Percentiles rank a stretch among this genome's conserved stretches.
phyloP scores from a whole-genome alignment of 805 yeast species.

The Yamadazyma sp. region DNA sequence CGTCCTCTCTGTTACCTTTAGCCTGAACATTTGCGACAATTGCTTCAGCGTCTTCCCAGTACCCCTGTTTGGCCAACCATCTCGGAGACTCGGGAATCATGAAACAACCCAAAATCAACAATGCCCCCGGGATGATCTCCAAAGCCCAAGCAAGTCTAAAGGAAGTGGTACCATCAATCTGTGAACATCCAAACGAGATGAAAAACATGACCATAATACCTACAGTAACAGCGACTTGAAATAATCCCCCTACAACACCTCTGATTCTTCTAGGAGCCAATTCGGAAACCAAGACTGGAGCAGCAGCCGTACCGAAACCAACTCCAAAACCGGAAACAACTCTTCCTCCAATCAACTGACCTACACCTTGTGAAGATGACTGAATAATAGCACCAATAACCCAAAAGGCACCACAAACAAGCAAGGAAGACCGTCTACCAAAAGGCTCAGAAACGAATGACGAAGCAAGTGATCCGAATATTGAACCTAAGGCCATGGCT shows the following conservation, averaged over 20 bases:
- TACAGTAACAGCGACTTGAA: conserved; percentile 62
- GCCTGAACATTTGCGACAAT: conserved; percentile 44
- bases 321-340: conserved; percentile 63
- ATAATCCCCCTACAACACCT: conserved; percentile 59
- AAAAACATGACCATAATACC: conserved; percentile 66
- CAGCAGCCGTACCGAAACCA: conserved; percentile 65
- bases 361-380: conserved; percentile 39
- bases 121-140: conserved; percentile 38
- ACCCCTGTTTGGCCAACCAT: conserved; percentile 47
- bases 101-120: conserved; percentile 34
- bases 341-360: conserved; percentile 52
- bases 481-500: conserved; percentile 75
- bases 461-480: conserved; percentile 62
- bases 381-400: conserved; percentile 41
- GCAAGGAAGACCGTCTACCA: conserved; percentile 43
- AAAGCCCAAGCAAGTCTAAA: conserved; percentile 44
- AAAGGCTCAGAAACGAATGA: conserved; percentile 46
- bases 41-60: conserved; percentile 43
- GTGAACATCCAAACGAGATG: conserved; percentile 54
- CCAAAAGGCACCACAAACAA: conserved; percentile 43
- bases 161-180: conserved; percentile 36
- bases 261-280: conserved; percentile 59
- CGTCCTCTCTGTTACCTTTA: conserved; percentile 41
- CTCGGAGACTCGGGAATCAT: conserved; percentile 49
- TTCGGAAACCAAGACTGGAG: conserved; percentile 68